Evolutionary conservation across 2,329 filamentous ascomycete genomes (phyloP).

Genomic region (Apiospora sp.): DNA sequence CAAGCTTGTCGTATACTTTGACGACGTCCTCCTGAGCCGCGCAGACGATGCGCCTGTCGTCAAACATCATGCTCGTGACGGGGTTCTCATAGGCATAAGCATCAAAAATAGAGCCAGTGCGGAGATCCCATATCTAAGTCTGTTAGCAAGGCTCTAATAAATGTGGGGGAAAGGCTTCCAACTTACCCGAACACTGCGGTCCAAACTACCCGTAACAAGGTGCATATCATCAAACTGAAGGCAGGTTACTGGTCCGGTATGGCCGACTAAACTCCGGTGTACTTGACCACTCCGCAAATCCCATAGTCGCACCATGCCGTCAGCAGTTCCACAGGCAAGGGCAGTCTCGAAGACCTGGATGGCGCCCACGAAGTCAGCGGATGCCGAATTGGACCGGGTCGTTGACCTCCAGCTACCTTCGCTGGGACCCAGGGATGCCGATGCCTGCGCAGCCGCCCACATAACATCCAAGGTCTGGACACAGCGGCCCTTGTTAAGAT

Average conservation of each 20-base stretch:
- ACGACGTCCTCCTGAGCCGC: slow-evolving; percentile 93
- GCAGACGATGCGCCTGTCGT: slow-evolving; percentile 85
- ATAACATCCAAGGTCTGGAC: slow-evolving; percentile 97
- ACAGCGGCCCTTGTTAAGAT: slow-evolving; percentile 94
- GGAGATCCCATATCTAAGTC: slow-evolving; percentile 97
- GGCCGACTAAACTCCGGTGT: slow-evolving; percentile 93
- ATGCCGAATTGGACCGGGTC: slow-evolving; percentile 68
- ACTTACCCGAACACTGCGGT: slow-evolving; percentile 91
- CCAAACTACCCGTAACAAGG: slow-evolving; percentile 89
- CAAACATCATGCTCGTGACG: slow-evolving; percentile 97
- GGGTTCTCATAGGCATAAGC: slow-evolving; percentile 94
- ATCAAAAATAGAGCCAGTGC: slow-evolving; percentile 93
- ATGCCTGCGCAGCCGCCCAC: slow-evolving; percentile 94
- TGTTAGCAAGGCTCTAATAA: slow-evolving; percentile 23
- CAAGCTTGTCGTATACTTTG: slow-evolving; percentile 98
- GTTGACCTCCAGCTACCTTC: slow-evolving; percentile 77
- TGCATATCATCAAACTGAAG: slow-evolving; percentile 97
- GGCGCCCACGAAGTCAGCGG: slow-evolving; percentile 92
- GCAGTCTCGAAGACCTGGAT: slow-evolving; percentile 96
- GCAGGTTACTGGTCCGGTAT: slow-evolving; percentile 92
- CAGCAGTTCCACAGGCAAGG: slow-evolving; percentile 93
- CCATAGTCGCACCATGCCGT: slow-evolving; percentile 97
- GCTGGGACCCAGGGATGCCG: slow-evolving; percentile 69
- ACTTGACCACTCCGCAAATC: slow-evolving; percentile 96
- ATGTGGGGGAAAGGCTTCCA: neutral